Base-by-base conservation (phyloP, 1,284 basidiomycete species). In the Macrocybe sp. region DNA sequence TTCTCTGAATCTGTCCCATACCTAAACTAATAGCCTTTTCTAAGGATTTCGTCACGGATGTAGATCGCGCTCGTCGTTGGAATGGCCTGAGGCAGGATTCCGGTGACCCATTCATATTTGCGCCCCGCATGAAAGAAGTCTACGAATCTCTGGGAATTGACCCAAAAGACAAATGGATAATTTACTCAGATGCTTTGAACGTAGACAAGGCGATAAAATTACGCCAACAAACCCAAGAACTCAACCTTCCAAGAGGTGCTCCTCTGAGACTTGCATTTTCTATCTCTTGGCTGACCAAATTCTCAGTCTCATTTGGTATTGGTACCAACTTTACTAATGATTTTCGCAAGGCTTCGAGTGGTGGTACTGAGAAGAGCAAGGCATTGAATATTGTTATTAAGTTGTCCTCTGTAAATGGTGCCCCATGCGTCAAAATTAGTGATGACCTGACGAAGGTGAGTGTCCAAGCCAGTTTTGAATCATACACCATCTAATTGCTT, bases 331-430 rank as follows among this genome's bases (percentile, higher is more conserved):
- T 97, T 9, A 93, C 92, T 7, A 97, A 97, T 60, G 94, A 94
- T 64, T 95, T 92, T 68, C 65, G 63, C 50, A 79, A 74, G 37
- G 58, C 66, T 40, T 81, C 79, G 6, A 81, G 75, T 28, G 73
- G 76, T 5, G 73, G 76, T 9, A 65, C 55, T 22, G 72, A 81
- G 61, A 81, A 77, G 59, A 91, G 86, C 63, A 89, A 83, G 60
- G 80, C 92, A 22, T 69, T 97, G 53, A 96, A 95, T 60, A 97
- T 97, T 64, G 93, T 97, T 37, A 93, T 96, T 69, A 97, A 97
- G 67, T 73, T 97, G 6, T 77, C 80, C 31, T 76, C 79, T 41
- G 84, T 95, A 9, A 73, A 91, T 57, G 78, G 76, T 8, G 74
- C 74, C 51, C 81, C 83, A 1, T 95, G 92, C 56, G 81, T 97